Percentiles rank a stretch among this genome's conserved stretches.
These are phyloP conservation scores for Scheffersomyces titani DNA, from an alignment of 1,139 yeast genomes.

Conservation along the genomic window DNA sequence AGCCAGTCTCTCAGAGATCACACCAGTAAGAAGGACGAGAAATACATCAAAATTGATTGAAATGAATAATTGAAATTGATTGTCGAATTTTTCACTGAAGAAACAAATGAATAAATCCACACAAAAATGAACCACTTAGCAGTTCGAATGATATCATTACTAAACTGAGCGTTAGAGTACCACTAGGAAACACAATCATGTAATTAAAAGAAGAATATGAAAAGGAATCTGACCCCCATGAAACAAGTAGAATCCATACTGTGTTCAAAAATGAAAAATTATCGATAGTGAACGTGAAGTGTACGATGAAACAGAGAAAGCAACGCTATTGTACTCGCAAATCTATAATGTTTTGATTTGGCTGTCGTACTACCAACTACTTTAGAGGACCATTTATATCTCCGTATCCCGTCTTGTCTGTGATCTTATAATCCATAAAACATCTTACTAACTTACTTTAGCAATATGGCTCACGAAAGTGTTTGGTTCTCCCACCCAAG, in stretches of 20 bases:
- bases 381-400: not conserved
- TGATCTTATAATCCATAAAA: not conserved
- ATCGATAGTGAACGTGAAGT: not conserved
- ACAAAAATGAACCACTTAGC: not conserved
- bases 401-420: not conserved
- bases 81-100: not conserved
- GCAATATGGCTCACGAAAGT: conserved; percentile 99
- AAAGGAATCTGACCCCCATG: not conserved
- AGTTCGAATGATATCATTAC: not conserved
- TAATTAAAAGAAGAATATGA: not conserved
- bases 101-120: not conserved
- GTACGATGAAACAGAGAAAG: not conserved
- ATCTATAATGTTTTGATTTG: too few relatives aligned
- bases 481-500: conserved; percentile 99
- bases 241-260: not conserved
- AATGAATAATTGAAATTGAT: not conserved
- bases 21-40: not conserved
- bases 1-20: not conserved
- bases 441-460: conserved; percentile 16
- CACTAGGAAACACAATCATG: not conserved
- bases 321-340: too few relatives aligned
- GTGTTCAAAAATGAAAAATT: not conserved
- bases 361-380: not conserved
- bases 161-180: not conserved
- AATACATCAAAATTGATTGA: not conserved